Conservation (phyloP, 192 early-diverging fungal species). For the Coemansia sp. region DNA sequence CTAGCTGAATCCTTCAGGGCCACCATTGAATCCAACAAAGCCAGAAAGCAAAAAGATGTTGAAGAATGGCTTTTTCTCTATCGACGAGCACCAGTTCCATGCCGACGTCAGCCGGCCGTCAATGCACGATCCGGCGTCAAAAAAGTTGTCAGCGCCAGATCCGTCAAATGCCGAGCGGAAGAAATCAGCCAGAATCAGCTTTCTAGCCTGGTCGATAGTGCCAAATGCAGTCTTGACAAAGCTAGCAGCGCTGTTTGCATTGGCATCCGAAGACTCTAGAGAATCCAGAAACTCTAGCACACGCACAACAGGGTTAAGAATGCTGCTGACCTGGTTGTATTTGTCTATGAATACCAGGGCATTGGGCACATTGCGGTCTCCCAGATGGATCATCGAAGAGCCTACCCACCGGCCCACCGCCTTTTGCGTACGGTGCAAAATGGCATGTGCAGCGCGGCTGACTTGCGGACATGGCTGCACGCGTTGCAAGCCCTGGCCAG, state of each 20-base stretch:
- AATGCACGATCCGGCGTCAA: slow-evolving; percentile 91
- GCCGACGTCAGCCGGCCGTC: slow-evolving; percentile 92
- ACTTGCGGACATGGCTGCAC: slow-evolving; percentile 87
- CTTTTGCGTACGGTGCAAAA: slow-evolving; percentile 72
- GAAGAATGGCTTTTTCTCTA: slow-evolving; percentile 93
- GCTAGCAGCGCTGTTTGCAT: slow-evolving; percentile 53
- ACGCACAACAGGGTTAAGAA: slow-evolving; percentile 82
- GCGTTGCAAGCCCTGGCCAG: slow-evolving; percentile 95
- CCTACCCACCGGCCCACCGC: slow-evolving; percentile 89
- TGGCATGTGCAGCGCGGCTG: slow-evolving; percentile 82
- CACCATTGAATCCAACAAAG: slow-evolving; percentile 77
- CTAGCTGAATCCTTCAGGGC: slow-evolving; percentile 35
- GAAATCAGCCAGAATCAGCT: slow-evolving; percentile 85
- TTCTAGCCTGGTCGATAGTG: slow-evolving; percentile 59
- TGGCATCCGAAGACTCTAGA: slow-evolving; percentile 14
- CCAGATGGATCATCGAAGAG: slow-evolving; percentile 93
- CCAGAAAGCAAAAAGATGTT: slow-evolving; percentile 79
- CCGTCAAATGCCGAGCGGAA: slow-evolving; percentile 97
- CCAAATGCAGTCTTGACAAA: slow-evolving; percentile 75
- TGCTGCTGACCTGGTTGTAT: slow-evolving; percentile 97
- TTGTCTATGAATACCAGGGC: slow-evolving; percentile 97
- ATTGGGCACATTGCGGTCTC: slow-evolving; percentile 98
- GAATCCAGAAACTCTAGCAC: slow-evolving; percentile 72
- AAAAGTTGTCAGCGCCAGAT: slow-evolving; percentile 87
- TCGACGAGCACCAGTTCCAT: slow-evolving; percentile 85